Conservation (phyloP, 257 asterid genomes). For the Striga asiatica region DNA sequence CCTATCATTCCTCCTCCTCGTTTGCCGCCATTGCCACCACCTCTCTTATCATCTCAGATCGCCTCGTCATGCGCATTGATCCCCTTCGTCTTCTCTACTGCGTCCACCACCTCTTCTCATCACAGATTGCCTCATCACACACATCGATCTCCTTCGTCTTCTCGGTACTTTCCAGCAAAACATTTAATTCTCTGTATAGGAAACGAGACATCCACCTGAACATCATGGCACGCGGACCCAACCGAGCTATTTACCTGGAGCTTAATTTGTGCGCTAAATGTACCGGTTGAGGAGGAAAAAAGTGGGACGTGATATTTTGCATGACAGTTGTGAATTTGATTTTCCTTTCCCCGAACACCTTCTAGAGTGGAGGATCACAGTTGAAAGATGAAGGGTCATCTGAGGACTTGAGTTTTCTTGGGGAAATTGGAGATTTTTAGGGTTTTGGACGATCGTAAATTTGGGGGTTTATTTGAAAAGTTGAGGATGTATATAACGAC, state of each 20-base stretch:
- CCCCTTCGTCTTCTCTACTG: too few species aligned
- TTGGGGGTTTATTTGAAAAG: too few species aligned
- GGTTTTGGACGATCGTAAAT: too few species aligned
- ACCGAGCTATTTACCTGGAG: constrained; percentile 79
- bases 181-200: constrained; percentile 89
- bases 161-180: constrained; percentile 71
- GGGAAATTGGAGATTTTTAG: too few species aligned
- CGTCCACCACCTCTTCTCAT: too few species aligned
- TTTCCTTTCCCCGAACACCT: constrained; percentile 68
- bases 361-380: constrained; percentile 85
- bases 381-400: constrained; percentile 81
- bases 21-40: too few species aligned
- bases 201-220: constrained; percentile 77
- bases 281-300: constrained; percentile 82
- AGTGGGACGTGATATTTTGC: constrained; percentile 63
- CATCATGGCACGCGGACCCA: constrained; percentile 90
- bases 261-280: constrained; percentile 83
- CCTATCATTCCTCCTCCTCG: too few species aligned
- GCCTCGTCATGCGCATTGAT: too few species aligned
- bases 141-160: constrained; percentile 84
- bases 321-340: constrained; percentile 71
- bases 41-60: too few species aligned
- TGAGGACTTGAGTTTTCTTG: constrained; percentile 70
- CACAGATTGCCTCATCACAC: constrained; percentile 90
- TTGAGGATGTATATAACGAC: too few species aligned